A percentile compares a stretch with the other conserved stretches of the same genome.
phyloP scores from a whole-genome alignment of 83 land plant species.

The Diphasiastrum complanatum region DNA sequence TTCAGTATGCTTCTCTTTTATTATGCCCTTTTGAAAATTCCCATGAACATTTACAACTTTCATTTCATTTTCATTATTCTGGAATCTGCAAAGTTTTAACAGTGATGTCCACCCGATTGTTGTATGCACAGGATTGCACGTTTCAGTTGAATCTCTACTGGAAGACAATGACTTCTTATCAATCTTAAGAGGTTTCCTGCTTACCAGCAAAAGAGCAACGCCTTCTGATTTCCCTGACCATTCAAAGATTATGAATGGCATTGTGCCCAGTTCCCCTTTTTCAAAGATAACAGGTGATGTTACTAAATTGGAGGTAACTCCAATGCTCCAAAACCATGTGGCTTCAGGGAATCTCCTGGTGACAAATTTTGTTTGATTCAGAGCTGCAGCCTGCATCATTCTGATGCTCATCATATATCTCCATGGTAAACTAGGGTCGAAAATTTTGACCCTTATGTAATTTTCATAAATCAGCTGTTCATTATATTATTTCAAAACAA shows the following conservation, averaged over 20 bases:
- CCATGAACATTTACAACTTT: background rate
- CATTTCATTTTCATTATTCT: slow-evolving; percentile 2
- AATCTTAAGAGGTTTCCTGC: slow-evolving; percentile 9
- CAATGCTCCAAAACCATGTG: no score
- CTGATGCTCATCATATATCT: no score
- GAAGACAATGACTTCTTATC: slow-evolving; percentile 19
- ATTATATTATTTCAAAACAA: no score
- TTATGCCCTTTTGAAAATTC: background rate
- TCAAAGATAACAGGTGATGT: no score
- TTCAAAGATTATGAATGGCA: background rate
- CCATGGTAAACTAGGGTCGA: no score
- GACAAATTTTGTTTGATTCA: no score
- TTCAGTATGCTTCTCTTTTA: slow-evolving; percentile 50
- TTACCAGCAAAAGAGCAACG: slow-evolving; percentile 21
- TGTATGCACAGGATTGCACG: slow-evolving; percentile 21
- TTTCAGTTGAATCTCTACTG: slow-evolving; percentile 21
- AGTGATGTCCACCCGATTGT: background rate
- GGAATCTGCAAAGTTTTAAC: background rate
- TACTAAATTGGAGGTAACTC: no score
- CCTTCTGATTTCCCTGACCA: background rate
- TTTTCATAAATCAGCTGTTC: no score
- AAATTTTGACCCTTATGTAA: no score
- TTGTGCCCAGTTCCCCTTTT: no score
- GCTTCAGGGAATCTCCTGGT: no score
- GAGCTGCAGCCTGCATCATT: no score